Conservation (phyloP, 2,329 filamentous ascomycete genomes). For the Elsinoe necatrix region DNA sequence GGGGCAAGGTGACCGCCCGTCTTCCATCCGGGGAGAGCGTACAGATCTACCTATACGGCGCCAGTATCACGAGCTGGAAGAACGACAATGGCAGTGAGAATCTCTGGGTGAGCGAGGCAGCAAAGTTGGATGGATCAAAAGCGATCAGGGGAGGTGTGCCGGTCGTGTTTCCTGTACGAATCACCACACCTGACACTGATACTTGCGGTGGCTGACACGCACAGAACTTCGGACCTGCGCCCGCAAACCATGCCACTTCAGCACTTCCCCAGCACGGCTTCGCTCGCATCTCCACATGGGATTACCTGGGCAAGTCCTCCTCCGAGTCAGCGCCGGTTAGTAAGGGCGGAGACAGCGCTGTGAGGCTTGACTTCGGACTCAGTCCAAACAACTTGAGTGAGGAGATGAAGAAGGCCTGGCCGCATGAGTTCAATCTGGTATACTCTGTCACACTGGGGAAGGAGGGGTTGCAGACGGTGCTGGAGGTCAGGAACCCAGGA, state of each 20-base stretch:
- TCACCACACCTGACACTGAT: background rate
- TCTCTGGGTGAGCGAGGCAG: conserved; percentile 73
- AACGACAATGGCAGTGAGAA: conserved; percentile 63
- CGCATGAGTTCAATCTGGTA: conserved; percentile 77
- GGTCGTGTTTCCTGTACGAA: conserved; percentile 77
- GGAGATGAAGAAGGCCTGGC: conserved; percentile 65
- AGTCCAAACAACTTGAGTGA: conserved; percentile 63
- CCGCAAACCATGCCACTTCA: conserved; percentile 66
- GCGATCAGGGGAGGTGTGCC: conserved; percentile 87
- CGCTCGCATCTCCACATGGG: conserved; percentile 82
- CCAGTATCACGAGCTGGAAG: conserved; percentile 92
- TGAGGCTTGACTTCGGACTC: conserved; percentile 95
- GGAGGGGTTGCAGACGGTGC: conserved; percentile 65
- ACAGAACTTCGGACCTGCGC: conserved; percentile 77
- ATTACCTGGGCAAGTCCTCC: conserved; percentile 84
- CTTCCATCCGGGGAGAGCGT: conserved; percentile 82
- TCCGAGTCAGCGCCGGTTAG: conserved; percentile 46
- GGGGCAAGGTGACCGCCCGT: conserved; percentile 64
- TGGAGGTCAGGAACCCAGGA: conserved; percentile 86
- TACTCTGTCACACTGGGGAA: conserved; percentile 83
- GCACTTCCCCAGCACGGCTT: conserved; percentile 89
- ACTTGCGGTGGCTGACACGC: background rate
- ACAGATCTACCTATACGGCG: conserved; percentile 79
- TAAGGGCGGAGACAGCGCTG: conserved; percentile 51
- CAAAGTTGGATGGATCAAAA: conserved; percentile 76